Conservation (phyloP, 1,284 basidiomycete genomes). For the Pseudozyma pruni region DNA sequence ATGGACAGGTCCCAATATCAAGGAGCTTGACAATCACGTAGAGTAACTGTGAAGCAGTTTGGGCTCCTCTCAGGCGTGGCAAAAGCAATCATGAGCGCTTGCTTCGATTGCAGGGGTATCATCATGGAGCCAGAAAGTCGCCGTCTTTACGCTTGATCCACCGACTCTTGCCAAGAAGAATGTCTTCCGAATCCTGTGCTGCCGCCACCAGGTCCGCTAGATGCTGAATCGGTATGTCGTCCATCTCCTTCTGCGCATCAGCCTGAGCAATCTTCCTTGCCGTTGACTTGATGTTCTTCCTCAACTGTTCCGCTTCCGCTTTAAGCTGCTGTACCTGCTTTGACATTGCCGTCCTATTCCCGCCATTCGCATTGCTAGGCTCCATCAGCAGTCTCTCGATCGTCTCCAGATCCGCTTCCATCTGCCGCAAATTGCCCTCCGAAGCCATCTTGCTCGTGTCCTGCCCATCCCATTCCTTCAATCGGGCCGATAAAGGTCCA, state of each 20-base stretch:
- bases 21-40: no score
- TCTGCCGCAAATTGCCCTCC: slow-evolving; percentile 19
- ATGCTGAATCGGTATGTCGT: slow-evolving; percentile 14
- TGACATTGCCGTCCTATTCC: not conserved
- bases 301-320: slow-evolving; percentile 21
- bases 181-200: slow-evolving; percentile 26
- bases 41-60: not conserved
- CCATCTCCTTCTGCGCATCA: slow-evolving; percentile 5
- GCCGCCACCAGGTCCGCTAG: slow-evolving; percentile 30
- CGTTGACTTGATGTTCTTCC: slow-evolving; percentile 24
- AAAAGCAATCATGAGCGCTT: not conserved
- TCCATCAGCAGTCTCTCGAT: slow-evolving; percentile 17
- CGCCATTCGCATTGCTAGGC: not conserved
- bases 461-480: slow-evolving; percentile 46
- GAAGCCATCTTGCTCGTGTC: slow-evolving; percentile 27
- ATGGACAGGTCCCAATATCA: not conserved
- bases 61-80: no score
- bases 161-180: slow-evolving; percentile 35
- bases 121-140: slow-evolving; percentile 32
- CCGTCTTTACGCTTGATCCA: slow-evolving; percentile 20
- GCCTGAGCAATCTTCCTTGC: not conserved
- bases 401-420: slow-evolving; percentile 21
- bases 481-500: slow-evolving; percentile 22
- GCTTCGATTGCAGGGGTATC: not conserved
- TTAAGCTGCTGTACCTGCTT: slow-evolving; percentile 25